Percentiles rank a stretch among this genome's conserved stretches.
Evolutionary conservation across 441 rosid species (phyloP).

Genomic region (Pelargonium citronellum): DNA sequence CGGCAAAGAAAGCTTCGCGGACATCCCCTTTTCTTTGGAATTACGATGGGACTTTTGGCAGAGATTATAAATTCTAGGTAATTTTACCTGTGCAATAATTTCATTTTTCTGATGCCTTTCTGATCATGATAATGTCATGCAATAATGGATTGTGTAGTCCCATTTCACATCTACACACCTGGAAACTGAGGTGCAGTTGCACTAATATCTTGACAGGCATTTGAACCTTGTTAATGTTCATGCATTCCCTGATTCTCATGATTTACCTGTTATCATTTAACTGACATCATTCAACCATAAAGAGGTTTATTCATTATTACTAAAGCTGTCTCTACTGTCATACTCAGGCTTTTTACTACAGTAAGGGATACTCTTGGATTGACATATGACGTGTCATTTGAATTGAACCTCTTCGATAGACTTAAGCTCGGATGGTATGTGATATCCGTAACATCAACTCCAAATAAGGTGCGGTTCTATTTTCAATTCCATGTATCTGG

Average conservation of each 20-base stretch:
- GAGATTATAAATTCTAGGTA: conserved; percentile 99
- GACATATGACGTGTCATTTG: conserved; percentile 97
- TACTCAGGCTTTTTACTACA: conserved; percentile 89
- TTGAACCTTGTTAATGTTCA: neutral
- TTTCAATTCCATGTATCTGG: conserved; percentile 17
- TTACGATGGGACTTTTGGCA: conserved; percentile 89
- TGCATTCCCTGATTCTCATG: neutral
- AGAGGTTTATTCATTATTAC: neutral
- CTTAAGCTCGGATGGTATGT: conserved; percentile 99
- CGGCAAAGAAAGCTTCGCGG: conserved; percentile 56
- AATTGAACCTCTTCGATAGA: conserved; percentile 90
- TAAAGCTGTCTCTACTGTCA: conserved; percentile 8
- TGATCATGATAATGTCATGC: neutral
- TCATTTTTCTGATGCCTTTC: neutral
- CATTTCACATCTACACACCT: neutral
- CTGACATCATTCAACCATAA: neutral
- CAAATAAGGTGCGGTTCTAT: conserved; percentile 61
- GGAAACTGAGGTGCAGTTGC: conserved; percentile 1
- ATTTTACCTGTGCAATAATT: conserved; percentile 17
- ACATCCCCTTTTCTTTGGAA: conserved; percentile 93
- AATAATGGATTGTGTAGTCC: neutral
- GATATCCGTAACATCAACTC: conserved; percentile 95
- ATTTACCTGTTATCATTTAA: neutral
- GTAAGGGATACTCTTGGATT: conserved; percentile 97
- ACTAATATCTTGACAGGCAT: neutral